Percentiles rank a stretch among this genome's conserved stretches.
Evolutionary conservation across 2,329 filamentous ascomycete genomes (phyloP).

Genomic region (Arthroderma sp.): DNA sequence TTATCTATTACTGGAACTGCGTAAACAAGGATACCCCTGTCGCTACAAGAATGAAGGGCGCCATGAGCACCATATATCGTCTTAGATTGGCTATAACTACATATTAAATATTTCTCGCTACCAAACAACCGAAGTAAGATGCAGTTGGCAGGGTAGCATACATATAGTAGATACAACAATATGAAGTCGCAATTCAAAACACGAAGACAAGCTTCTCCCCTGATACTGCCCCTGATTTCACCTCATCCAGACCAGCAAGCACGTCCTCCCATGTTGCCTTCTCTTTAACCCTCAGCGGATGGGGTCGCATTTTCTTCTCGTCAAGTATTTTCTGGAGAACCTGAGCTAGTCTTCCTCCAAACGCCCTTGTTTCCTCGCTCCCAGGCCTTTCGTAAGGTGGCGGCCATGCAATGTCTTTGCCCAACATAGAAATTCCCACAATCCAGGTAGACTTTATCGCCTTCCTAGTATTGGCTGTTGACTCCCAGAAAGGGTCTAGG

Average conservation of each 20-base stretch:
- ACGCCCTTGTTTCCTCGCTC: constrained; percentile 7
- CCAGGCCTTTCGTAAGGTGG: constrained; percentile 6
- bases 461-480: not conserved
- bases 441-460: constrained; percentile 14
- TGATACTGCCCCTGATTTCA: not conserved
- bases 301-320: constrained; percentile 5
- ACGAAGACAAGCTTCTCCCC: constrained; percentile 3
- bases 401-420: constrained; percentile 11
- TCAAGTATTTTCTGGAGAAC: constrained; percentile 5
- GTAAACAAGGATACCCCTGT: no score
- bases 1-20: no score
- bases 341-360: not conserved
- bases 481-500: constrained; percentile 13
- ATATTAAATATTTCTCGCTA: no score
- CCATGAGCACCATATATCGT: no score
- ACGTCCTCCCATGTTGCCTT: not conserved
- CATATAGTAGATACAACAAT: not conserved
- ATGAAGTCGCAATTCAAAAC: not conserved
- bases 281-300: constrained; percentile 4
- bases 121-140: no score
- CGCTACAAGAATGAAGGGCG: no score
- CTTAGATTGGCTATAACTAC: no score
- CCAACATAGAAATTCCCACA: constrained; percentile 14
- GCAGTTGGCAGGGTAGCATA: not conserved
- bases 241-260: not conserved